phyloP scores from a whole-genome alignment of 2,329 filamentous ascomycete genomes.

The Chaetomiaceae sp. region DNA sequence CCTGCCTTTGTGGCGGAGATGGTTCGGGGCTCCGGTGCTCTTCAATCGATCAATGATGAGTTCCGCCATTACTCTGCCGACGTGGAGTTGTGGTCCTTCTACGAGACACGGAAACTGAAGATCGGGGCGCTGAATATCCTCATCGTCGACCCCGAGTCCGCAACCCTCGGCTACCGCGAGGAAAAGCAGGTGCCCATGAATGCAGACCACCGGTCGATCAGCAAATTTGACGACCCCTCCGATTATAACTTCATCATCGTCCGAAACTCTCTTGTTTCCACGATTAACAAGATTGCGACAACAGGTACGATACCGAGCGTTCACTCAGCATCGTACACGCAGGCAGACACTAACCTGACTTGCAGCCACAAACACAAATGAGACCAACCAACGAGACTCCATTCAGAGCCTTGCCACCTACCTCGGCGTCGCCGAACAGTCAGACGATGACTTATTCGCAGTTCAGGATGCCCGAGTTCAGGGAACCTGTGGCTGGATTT shows the following conservation, averaged over 20 bases:
- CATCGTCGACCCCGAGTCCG: slow-evolving; percentile 25
- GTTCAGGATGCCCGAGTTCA: background rate
- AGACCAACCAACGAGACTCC: background rate
- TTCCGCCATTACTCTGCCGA: slow-evolving; percentile 21
- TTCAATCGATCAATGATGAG: slow-evolving; percentile 26
- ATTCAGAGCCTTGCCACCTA: background rate
- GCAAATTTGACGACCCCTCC: slow-evolving; percentile 25
- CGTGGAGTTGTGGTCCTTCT: slow-evolving; percentile 26
- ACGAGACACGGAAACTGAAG: slow-evolving; percentile 23
- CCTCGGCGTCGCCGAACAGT: background rate
- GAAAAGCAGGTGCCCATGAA: slow-evolving; percentile 24
- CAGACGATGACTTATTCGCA: background rate
- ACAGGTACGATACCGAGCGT: background rate
- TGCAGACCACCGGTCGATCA: slow-evolving; percentile 28
- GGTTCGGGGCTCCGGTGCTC: slow-evolving; percentile 15
- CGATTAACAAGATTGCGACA: slow-evolving; percentile 11
- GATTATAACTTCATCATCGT: slow-evolving; percentile 26
- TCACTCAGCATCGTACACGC: background rate
- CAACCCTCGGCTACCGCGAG: slow-evolving; percentile 22
- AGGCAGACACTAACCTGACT: background rate
- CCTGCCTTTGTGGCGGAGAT: slow-evolving; percentile 23
- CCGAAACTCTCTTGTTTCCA: slow-evolving; percentile 21
- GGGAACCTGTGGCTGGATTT: slow-evolving; percentile 25
- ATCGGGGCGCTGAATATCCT: slow-evolving; percentile 12
- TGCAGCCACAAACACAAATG: background rate